Base-by-base conservation (phyloP, 2,329 filamentous ascomycete species). In the Myrmaecium sp. region DNA sequence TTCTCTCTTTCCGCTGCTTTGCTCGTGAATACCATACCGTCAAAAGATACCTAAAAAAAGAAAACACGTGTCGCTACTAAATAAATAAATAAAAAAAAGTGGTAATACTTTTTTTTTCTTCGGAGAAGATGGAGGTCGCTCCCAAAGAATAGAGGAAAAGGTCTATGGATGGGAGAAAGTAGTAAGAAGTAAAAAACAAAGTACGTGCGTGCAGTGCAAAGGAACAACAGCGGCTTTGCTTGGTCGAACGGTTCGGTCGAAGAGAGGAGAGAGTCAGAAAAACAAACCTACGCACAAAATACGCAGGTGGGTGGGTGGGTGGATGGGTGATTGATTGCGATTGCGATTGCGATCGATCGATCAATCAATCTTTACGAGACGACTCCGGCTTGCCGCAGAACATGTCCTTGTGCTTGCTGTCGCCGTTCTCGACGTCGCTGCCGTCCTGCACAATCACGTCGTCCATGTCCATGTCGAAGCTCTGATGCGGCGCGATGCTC, bases 401-500 rank as follows among this genome's bases (percentile, higher is more conserved):
- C 18, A 20, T 20, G 7, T 20, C n/a, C 18, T 20, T n/a, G 7
- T 20, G 7, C 18, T 20, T 20, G 7, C 18, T 20, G 18, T 20
- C n/a, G 18, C 7, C 18, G 18, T 20, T 48, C 24, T 53, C 49
- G 9, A 50, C 45, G 24, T 53, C 49, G 30, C 49, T 52, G 12
- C 42, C 43, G 31, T 52, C 49, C 25, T 53, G 47, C 24, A 52
- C 49, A 17, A 51, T 39, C 23, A 52, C 48, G 27, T 51, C 46
- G 29, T 43, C 37, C 33, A 51, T 42, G 17, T 28, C 33, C 22
- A 30, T 32, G 5, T 29, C 25, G 5, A 34, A 23, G 19, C 22
- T 25, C 9, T 16, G 10, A 10, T 32, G 29, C 7, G 39, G 43
- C 20, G 49, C 47, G 33, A 46, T 49, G 25, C 40, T 43, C 22